These are phyloP conservation scores for Lunularia cruciata DNA, from an alignment of 225 moss, liverwort and hornwort genomes.

Conservation along the genomic window DNA sequence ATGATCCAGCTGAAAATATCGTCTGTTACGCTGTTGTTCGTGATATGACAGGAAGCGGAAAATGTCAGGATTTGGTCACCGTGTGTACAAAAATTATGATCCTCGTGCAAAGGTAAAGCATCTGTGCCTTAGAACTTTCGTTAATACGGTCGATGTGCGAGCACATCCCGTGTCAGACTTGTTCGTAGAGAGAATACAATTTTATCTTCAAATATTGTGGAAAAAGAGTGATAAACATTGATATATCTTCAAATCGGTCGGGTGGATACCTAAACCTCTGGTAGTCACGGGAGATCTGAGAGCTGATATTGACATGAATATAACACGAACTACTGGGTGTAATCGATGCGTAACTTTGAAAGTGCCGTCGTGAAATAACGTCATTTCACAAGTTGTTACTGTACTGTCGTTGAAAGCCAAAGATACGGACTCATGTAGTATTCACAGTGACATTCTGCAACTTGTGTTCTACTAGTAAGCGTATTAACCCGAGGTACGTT, in stretches of 20 bases:
- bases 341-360: background rate
- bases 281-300: too few relatives aligned
- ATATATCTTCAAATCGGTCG: too few relatives aligned
- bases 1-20: too few relatives aligned
- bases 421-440: too few relatives aligned
- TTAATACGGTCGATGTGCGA: too few relatives aligned
- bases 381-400: background rate
- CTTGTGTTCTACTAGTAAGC: background rate
- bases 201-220: too few relatives aligned
- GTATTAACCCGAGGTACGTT: background rate
- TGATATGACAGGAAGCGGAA: slow-evolving; percentile 66
- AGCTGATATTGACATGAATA: background rate
- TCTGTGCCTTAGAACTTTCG: too few relatives aligned
- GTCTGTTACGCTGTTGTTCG: background rate
- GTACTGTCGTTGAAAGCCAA: background rate
- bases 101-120: slow-evolving; percentile 98
- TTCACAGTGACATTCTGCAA: background rate
- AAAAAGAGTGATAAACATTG: too few relatives aligned
- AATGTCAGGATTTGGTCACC: slow-evolving; percentile 97
- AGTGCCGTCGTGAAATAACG: too few relatives aligned
- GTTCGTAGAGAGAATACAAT: too few relatives aligned
- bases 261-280: too few relatives aligned
- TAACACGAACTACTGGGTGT: background rate
- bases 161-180: too few relatives aligned
- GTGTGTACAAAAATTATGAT: slow-evolving; percentile 96